A percentile compares a stretch with the other conserved stretches of the same genome.
Evolutionary conservation across 2,329 filamentous ascomycete genomes (phyloP).

Genomic region (Claviceps monticola): DNA sequence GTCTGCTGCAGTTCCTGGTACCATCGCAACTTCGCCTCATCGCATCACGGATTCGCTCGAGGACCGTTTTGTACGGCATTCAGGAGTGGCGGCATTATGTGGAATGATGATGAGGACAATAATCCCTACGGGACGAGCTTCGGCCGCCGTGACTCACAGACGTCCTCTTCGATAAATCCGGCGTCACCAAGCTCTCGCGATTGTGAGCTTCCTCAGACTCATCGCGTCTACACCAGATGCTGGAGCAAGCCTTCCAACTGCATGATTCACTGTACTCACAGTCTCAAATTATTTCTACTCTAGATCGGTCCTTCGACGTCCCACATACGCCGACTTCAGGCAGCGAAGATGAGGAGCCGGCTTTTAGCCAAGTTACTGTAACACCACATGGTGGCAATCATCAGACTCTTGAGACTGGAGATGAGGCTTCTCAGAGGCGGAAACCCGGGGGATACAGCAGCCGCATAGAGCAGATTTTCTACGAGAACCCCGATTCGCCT

Average conservation of each 20-base stretch:
- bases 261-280: not conserved
- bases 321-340: slow-evolving; percentile 60
- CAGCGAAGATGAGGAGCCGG: slow-evolving; percentile 49
- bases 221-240: not conserved
- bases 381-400: slow-evolving; percentile 25
- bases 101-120: slow-evolving; percentile 98
- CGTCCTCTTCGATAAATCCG: slow-evolving; percentile 52
- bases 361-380: slow-evolving; percentile 15
- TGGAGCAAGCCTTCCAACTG: not conserved
- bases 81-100: slow-evolving; percentile 44
- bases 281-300: not conserved
- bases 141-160: slow-evolving; percentile 69
- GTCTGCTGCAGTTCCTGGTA: not conserved
- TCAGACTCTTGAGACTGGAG: slow-evolving; percentile 30
- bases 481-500: slow-evolving; percentile 80
- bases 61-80: not conserved
- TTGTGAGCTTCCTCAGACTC: slow-evolving; percentile 33
- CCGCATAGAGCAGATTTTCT: slow-evolving; percentile 91
- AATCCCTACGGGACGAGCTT: slow-evolving; percentile 91
- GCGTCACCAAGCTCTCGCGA: slow-evolving; percentile 44
- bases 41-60: not conserved
- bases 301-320: slow-evolving; percentile 38
- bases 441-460: slow-evolving; percentile 88
- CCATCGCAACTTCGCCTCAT: not conserved
- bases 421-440: slow-evolving; percentile 36